Evolutionary conservation across 164 flowering plant species (phyloP).

Genomic region (Kalanchoe fedtschenkoi): DNA sequence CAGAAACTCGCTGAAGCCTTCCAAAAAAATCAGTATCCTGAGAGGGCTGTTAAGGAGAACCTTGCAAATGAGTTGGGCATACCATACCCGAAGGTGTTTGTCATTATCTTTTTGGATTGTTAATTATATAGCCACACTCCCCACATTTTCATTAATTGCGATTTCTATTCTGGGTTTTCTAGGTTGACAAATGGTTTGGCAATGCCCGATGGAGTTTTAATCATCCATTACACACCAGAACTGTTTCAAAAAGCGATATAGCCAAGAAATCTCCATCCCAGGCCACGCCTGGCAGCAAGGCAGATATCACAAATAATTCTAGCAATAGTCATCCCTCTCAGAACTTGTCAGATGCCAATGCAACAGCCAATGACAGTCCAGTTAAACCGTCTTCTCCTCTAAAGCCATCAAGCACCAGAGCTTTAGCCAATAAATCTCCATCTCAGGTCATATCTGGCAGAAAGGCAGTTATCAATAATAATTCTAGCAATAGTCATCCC

Average conservation of each 20-base stretch:
- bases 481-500: not conserved
- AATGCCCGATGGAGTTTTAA: constrained; percentile 63
- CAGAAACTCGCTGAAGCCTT: constrained; percentile 60
- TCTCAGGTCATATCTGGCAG: not conserved
- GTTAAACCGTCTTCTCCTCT: no score
- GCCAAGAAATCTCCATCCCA: not conserved
- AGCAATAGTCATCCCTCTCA: not conserved
- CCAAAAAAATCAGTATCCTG: constrained; percentile 59
- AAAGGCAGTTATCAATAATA: not conserved
- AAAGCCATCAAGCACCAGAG: constrained; percentile 5
- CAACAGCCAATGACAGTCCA: not conserved
- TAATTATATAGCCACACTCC: no score
- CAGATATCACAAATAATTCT: not conserved
- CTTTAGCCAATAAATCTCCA: not conserved
- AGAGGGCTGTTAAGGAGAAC: constrained; percentile 38
- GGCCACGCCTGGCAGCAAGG: not conserved
- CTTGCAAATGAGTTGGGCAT: constrained; percentile 59
- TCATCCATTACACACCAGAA: constrained; percentile 16
- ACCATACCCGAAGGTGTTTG: no score
- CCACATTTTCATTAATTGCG: no score
- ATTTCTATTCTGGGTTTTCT: not conserved
- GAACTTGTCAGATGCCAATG: not conserved
- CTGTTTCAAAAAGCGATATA: constrained; percentile 1
- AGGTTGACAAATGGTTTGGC: constrained; percentile 87
- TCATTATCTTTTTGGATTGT: not conserved